These are phyloP conservation scores for Lepiota subincarnata DNA, from an alignment of 768 basidiomycete species.

Conservation along the genomic window DNA sequence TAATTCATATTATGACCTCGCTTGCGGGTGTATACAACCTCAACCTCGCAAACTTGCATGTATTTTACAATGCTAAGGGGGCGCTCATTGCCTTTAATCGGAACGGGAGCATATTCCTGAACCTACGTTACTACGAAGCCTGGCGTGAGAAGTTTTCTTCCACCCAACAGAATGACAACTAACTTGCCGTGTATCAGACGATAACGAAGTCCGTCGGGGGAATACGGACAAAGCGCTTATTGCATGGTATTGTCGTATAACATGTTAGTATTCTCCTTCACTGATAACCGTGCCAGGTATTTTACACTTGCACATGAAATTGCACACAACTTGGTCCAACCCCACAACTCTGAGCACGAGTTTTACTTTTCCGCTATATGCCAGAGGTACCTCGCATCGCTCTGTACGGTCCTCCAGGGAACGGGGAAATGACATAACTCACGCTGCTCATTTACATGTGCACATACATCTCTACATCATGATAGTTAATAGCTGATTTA, in stretches of 20 bases:
- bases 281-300: conserved; percentile 49
- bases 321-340: conserved; percentile 83
- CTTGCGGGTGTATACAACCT: conserved; percentile 72
- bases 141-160: conserved; percentile 62
- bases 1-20: conserved; percentile 64
- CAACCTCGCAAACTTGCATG: conserved; percentile 67
- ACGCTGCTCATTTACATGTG: background rate
- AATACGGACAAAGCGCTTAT: conserved; percentile 61
- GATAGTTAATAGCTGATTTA: too few species aligned
- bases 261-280: background rate
- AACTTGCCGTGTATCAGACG: conserved; percentile 45
- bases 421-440: conserved; percentile 1
- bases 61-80: conserved; percentile 82
- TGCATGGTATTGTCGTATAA: conserved; percentile 54
- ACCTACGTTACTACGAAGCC: conserved; percentile 77
- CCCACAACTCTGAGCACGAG: conserved; percentile 89
- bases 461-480: too few species aligned
- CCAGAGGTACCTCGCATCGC: conserved; percentile 52
- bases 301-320: conserved; percentile 92
- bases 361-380: conserved; percentile 93
- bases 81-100: conserved; percentile 92
- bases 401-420: conserved; percentile 30
- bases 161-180: background rate
- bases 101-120: conserved; percentile 83
- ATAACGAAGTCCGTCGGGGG: conserved; percentile 56